A percentile compares a stretch with the other conserved stretches of the same genome.
These are phyloP conservation scores for Fusarium metavorans DNA, from an alignment of 2,329 filamentous ascomycete species.

Conservation along the genomic window DNA sequence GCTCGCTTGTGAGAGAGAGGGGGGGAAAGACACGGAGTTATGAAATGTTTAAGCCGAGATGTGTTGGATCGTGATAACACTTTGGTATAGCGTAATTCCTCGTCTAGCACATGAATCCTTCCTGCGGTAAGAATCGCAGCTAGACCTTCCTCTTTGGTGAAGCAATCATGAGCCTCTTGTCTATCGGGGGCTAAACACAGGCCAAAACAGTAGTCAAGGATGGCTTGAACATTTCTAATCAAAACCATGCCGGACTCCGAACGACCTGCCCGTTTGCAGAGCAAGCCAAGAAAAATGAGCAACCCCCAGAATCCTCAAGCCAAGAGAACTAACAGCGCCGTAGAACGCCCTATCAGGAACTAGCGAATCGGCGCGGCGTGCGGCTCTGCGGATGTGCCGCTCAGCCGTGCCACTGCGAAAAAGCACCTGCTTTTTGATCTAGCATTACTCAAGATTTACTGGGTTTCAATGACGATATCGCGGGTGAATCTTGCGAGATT, in stretches of 20 bases:
- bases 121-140: background rate
- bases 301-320: background rate
- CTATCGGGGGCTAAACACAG: background rate
- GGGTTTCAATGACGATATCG: conserved; percentile 26
- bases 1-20: background rate
- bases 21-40: background rate
- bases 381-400: conserved; percentile 21
- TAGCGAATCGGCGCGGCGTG: background rate
- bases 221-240: background rate
- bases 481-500: conserved; percentile 18
- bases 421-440: background rate
- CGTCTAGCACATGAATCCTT: background rate
- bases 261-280: background rate
- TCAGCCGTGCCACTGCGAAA: background rate
- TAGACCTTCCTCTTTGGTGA: background rate
- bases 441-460: conserved; percentile 11
- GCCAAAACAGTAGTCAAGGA: background rate
- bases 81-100: background rate
- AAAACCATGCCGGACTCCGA: conserved; percentile 7
- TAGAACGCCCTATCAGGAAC: background rate
- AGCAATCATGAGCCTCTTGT: background rate
- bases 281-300: background rate
- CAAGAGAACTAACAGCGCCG: background rate
- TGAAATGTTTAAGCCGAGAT: background rate
- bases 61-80: background rate